Evolutionary conservation across 176 grass and related monocot species (phyloP).

Genomic region (Microstegium vimineum): DNA sequence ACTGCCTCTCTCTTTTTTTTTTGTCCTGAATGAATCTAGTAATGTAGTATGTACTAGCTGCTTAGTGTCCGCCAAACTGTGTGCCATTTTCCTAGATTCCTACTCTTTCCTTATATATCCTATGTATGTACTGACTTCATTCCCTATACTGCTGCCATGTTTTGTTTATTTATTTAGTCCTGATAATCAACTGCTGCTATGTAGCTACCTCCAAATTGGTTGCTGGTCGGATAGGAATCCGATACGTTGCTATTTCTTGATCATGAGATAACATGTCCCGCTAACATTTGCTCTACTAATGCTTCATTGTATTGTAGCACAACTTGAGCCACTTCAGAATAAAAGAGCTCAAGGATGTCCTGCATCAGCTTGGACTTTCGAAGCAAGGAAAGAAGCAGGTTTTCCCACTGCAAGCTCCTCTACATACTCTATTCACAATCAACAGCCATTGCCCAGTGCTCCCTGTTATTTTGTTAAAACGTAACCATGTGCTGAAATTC

Average conservation of each 20-base stretch:
- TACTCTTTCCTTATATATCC: background rate
- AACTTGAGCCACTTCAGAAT: conserved; percentile 65
- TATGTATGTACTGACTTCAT: background rate
- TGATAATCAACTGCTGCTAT: background rate
- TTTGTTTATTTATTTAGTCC: background rate
- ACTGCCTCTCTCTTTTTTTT: background rate
- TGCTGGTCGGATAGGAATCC: background rate
- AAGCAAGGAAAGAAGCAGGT: conserved; percentile 94
- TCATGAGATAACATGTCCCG: background rate
- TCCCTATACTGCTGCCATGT: background rate
- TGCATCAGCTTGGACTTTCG: conserved; percentile 64
- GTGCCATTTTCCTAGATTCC: background rate
- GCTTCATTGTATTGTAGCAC: conserved; percentile 31
- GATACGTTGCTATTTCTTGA: background rate
- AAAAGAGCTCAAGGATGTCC: conserved; percentile 90
- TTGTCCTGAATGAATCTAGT: too few species aligned
- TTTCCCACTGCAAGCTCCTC: background rate
- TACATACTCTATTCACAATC: background rate
- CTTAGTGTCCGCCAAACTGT: background rate
- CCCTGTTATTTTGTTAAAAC: background rate
- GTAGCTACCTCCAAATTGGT: background rate
- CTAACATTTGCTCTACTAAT: background rate
- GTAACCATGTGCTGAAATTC: background rate
- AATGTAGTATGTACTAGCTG: background rate
- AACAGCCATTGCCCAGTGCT: background rate